Conservation (phyloP, 495 filamentous ascomycete species). For the Geopyxis carbonaria region DNA sequence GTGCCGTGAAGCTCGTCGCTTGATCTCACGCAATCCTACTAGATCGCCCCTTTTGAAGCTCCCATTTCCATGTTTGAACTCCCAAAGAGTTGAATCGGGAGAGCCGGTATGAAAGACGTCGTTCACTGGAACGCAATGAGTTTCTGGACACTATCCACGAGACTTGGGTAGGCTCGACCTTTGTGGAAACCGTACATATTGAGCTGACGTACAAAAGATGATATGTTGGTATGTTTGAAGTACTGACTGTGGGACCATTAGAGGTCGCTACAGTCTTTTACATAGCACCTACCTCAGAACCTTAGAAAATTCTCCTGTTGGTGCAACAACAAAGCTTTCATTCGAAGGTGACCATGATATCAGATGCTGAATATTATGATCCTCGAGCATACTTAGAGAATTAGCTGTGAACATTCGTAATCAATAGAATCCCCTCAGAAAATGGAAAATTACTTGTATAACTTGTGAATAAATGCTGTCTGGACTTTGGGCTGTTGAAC, state of each 20-base stretch:
- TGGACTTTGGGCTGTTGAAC: conserved; percentile 95
- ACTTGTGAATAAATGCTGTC: conserved; percentile 98
- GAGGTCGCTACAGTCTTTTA: conserved; percentile 1
- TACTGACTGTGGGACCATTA: conserved; percentile 46
- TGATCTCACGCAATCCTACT: conserved; percentile 83
- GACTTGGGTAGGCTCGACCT: conserved; percentile 39
- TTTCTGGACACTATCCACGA: neutral
- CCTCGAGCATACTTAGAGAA: conserved; percentile 74
- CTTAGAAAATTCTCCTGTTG: conserved; percentile 94
- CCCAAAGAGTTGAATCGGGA: conserved; percentile 92
- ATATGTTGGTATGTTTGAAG: conserved; percentile 98
- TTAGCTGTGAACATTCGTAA: conserved; percentile 27
- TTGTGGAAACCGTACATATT: conserved; percentile 99
- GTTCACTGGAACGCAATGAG: conserved; percentile 49
- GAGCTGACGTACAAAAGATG: conserved; percentile 90
- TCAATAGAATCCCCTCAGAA: too few species aligned
- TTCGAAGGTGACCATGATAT: conserved; percentile 89
- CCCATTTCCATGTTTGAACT: conserved; percentile 96
- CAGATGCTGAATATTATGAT: conserved; percentile 75
- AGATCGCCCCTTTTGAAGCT: conserved; percentile 94
- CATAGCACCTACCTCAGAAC: conserved; percentile 68
- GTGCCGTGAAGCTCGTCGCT: conserved; percentile 88
- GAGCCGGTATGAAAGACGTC: conserved; percentile 95
- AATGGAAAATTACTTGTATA: conserved; percentile 82
- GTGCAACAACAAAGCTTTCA: conserved; percentile 97